Evolutionary conservation across 2,329 filamentous ascomycete genomes (phyloP), one percentile per base, ranked within the genome.

Genomic region (Herpotrichia juniperi): DNA sequence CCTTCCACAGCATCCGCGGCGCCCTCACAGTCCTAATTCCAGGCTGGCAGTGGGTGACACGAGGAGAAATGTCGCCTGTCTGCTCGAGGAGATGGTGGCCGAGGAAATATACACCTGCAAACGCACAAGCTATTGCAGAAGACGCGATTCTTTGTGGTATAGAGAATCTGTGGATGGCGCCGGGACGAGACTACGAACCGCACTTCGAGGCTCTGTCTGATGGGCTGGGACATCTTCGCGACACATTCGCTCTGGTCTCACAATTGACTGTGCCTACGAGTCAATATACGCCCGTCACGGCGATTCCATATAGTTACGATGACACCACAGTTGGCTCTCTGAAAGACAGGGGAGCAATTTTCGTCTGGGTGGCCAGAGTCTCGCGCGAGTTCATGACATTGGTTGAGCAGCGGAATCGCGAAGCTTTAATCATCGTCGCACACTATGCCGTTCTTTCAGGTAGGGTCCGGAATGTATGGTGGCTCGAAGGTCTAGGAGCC

Each of bases 401-500:
- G 14, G 50, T 74, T 21, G 66, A 68, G 26, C 48, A 58, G 32
- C 67, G 67, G 45, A 65, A 73, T 25, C 50, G 56, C 1, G 61
- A 69, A 16, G 72, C 72, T 1, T 52, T 76, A 12, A 66, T 75
- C 22, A 64, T 76, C 16, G 52, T 76, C 9, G 73, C 72, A 9
- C 66, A 76, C 47, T 76, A 70, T 47, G 73, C 72, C 16, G 62
- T 75, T 4, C 50, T 76, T 14, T 61, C 71, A 1, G 68, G 68
- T 1, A 53, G 70, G 19, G 63, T 71, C 7, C 51, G 68, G 14
- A 67, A 68, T 21, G 64, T 71, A 7, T 73, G 70, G 70, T 73
- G 69, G 69, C 46, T 73, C 5, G 69, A 72, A 35, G 68, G 67
- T 0, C 42, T 73, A 5, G 70, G 70, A 4, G 59, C 63, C 3